Percentiles rank a stretch among this genome's conserved stretches.
phyloP scores from a whole-genome alignment of 352 stramenopile genomes.

The Phytophthora foliorum region DNA sequence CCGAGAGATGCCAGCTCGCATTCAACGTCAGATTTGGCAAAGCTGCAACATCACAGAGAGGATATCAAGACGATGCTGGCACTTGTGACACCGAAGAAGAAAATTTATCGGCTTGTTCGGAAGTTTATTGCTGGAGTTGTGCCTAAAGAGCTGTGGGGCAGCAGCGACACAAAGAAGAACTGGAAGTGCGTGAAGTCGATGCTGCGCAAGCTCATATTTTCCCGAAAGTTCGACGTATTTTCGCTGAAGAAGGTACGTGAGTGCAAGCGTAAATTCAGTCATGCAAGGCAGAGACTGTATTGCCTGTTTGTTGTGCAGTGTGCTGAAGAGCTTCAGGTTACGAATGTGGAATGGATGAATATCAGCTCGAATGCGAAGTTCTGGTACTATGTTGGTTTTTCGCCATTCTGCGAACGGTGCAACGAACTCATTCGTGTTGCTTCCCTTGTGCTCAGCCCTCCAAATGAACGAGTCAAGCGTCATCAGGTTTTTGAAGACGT shows the following conservation, averaged over 20 bases:
- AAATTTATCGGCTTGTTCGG: constrained; percentile 58
- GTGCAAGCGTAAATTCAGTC: neutral
- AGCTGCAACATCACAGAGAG: constrained; percentile 62
- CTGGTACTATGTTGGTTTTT: constrained; percentile 35
- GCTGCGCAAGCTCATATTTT: constrained; percentile 55
- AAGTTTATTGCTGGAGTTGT: constrained; percentile 63
- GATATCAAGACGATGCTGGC: constrained; percentile 56
- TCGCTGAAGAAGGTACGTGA: constrained; percentile 59
- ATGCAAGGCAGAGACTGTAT: neutral
- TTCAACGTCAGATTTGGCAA: constrained; percentile 27
- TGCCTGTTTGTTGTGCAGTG: constrained; percentile 35
- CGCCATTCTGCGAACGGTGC: neutral
- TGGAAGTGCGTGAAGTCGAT: constrained; percentile 65
- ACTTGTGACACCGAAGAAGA: constrained; percentile 55
- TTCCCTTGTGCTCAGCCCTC: constrained; percentile 43
- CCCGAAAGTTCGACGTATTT: constrained; percentile 68
- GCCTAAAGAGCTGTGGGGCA: constrained; percentile 70
- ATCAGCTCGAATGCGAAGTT: constrained; percentile 24
- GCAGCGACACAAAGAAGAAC: constrained; percentile 43
- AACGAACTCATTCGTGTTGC: constrained; percentile 1
- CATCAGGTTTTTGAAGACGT: constrained; percentile 52
- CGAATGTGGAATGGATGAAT: constrained; percentile 53
- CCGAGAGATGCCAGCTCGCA: neutral
- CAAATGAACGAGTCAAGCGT: constrained; percentile 63
- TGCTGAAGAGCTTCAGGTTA: constrained; percentile 49